Evolutionary conservation across 2,329 filamentous ascomycete species (phyloP), one percentile per base, ranked within the genome.

Genomic region (Penicillium sp.): DNA sequence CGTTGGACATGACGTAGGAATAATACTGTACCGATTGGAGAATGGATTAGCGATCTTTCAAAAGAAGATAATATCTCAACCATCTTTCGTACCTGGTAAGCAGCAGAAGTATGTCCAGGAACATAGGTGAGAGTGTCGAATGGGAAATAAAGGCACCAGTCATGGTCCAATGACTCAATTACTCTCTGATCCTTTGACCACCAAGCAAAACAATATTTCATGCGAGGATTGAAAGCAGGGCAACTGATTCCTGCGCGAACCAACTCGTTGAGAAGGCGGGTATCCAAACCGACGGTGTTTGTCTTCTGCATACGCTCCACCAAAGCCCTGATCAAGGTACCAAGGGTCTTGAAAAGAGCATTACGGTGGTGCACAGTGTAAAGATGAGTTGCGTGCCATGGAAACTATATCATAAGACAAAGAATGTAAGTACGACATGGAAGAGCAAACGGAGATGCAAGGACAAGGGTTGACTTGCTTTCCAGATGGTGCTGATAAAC

Each of bases 271-370:
- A 78, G 54, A 17, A 80, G 64, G 45, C 70, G 73, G 38, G 68
- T 61, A 52, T 76, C 73, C 43, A 80, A 69, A 4, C 77, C 77
- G 49, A 78, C 70, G 3, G 67, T 70, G 21, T 68, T 66, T 7
- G 59, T 55, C 36, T 63, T 66, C 76, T 86, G 78, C 49, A 89
- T 77, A 44, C 84, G 80, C 63, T 89, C 89, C 62, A 84, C 84
- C 69, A 93, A 82, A 66, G 91, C 87, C 53, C 81, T 82, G 70
- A 93, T 86, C 70, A 88, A 87, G 27, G 81, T 81, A 53, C 66
- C 67, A 51, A 68, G 68, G 36, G 75, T 67, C 15, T 77, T 69
- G 68, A 78, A 82, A 29, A 84, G 64, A 10, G 68, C 60, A 54
- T 79, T 77, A 48, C 80, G 79, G 57, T 82, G 78, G 42, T 71